Evolutionary conservation across 345 rosid genomes (phyloP), one percentile per base, ranked within the genome.

Genomic region (Viola odorata): DNA sequence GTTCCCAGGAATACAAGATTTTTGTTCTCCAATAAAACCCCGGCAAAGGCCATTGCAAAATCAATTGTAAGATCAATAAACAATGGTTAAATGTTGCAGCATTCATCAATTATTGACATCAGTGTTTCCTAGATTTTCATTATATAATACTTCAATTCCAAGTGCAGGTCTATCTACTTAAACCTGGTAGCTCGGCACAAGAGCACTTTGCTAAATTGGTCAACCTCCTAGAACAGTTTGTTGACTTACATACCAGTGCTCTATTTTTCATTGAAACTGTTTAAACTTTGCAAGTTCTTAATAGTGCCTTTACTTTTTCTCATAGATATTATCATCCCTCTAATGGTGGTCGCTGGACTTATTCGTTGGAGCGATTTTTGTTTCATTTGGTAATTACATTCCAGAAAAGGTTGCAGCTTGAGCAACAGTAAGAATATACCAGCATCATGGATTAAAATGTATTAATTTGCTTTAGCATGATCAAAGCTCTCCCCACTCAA

Each of bases 301-400:
- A n/a, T n/a, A n/a, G 61, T 58, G 56, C 11, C 56, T 50, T 41
- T 57, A 37, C 61, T 51, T 63, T 74, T 50, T 67, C 55, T 48
- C 69, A 55, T 82, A 94, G 99, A 70, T 90, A 90, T 75, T 94
- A 90, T 70, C 97, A 94, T 76, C 99, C 99, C 16, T 94, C 99
- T 58, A 94, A 90, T 72, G 99, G 99, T 64, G 99, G 99, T 50
- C 94, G 97, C 50, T 94, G 99, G 99, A 94, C 99, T 65, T 90
- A 87, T 80, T 84, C 97, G 61, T 69, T 94, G 86, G 96, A 94
- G 77, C 76, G 91, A 4, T 84, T 90, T 80, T 80, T 94, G 79
- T 71, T 85, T 50, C 61, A 86, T 77, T 74, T 88, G 79, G 99
- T 87, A 23, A 69, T 72, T 53, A 76, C 97, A 55, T 94, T 94